A percentile compares a stretch with the other conserved stretches of the same genome.
phyloP scores from a whole-genome alignment of 176 grass and related monocot species.

The Ampelocalamus luodianensis region DNA sequence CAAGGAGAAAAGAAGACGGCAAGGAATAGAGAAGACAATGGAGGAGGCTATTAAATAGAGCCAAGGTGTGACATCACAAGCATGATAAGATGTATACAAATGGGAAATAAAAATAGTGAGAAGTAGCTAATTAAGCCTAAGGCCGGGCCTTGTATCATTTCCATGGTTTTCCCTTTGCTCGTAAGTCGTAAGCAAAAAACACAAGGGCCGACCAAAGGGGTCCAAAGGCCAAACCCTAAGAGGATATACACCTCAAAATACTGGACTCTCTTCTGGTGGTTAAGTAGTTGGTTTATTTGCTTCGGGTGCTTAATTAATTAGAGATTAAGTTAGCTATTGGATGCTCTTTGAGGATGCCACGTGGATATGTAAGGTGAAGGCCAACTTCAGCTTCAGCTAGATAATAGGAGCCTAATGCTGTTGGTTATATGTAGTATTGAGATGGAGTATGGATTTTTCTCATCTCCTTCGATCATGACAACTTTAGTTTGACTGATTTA shows the following conservation, averaged over 20 bases:
- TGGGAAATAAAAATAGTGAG: conserved; percentile 6
- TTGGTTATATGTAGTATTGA: background rate
- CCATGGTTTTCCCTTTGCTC: conserved; percentile 28
- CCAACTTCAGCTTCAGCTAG: background rate
- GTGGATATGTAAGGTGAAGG: background rate
- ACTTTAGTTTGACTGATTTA: background rate
- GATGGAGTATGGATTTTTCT: background rate
- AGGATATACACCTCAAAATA: conserved; percentile 21
- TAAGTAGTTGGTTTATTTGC: background rate
- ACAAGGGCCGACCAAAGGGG: conserved; percentile 18
- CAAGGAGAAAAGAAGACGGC: conserved; percentile 29
- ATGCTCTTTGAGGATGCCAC: background rate
- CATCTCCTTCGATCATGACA: background rate
- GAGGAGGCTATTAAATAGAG: conserved; percentile 60
- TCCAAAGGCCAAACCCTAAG: conserved; percentile 42
- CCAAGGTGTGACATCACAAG: conserved; percentile 51
- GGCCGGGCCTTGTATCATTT: conserved; percentile 19
- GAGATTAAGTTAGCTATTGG: conserved; percentile 16
- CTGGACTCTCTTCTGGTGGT: conserved; percentile 22
- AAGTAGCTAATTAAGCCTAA: conserved; percentile 28
- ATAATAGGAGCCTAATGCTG: background rate
- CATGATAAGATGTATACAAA: conserved; percentile 7
- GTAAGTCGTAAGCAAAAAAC: conserved; percentile 40
- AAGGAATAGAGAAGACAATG: conserved; percentile 27
- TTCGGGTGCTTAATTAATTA: conserved; percentile 16